Percentiles rank a stretch among this genome's conserved stretches.
Evolutionary conservation across 306 rosid genomes (phyloP).

Genomic region (Rubus parviflorus): DNA sequence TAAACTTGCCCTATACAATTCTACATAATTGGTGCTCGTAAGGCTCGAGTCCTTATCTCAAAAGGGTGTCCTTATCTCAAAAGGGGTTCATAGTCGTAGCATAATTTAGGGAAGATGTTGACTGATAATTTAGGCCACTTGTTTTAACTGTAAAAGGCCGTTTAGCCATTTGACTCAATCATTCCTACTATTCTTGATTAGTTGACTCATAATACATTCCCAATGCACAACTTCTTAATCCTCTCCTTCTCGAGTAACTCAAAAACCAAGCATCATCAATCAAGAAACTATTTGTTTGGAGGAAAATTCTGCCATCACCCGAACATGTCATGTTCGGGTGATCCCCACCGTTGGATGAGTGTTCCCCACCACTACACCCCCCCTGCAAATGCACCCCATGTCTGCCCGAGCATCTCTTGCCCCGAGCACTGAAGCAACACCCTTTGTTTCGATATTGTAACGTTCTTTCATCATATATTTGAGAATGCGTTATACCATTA

Average conservation of each 20-base stretch:
- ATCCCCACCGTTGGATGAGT: no score
- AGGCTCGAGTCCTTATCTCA: not conserved
- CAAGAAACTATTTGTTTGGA: not conserved
- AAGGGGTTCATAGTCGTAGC: constrained; percentile 6
- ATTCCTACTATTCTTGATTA: not conserved
- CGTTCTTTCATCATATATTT: no score
- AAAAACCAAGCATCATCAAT: constrained; percentile 7
- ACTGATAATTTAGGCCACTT: not conserved
- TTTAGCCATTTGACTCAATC: constrained; percentile 17
- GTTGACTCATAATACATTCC: not conserved
- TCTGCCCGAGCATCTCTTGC: no score
- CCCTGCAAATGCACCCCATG: no score
- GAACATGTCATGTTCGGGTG: no score
- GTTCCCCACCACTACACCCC: no score
- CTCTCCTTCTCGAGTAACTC: constrained; percentile 28
- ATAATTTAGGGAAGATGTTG: constrained; percentile 18
- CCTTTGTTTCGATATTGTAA: no score
- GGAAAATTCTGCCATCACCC: no score
- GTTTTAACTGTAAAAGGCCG: not conserved
- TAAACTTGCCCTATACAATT: not conserved
- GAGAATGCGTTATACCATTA: no score
- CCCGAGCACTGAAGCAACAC: no score
- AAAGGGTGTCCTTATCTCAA: constrained; percentile 2
- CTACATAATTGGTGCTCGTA: constrained; percentile 8
- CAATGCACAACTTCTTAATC: constrained; percentile 34